Percentiles rank a stretch among this genome's conserved stretches.
Conservation (phyloP, 331 rosid species). For the Pyrus hybrid region DNA sequence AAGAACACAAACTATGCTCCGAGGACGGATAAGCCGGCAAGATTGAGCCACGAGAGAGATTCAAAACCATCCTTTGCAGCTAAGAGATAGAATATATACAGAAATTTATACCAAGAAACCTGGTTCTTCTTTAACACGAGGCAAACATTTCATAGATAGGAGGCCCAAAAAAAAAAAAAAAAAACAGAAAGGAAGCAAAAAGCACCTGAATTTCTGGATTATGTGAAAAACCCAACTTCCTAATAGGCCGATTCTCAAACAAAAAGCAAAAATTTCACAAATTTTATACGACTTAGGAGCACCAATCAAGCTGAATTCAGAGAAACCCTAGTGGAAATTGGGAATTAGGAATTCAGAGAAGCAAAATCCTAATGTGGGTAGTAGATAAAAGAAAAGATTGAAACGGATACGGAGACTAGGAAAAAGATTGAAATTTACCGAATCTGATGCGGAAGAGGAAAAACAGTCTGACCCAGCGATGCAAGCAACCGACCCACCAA, state of each 20-base stretch:
- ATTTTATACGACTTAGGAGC: too few species aligned
- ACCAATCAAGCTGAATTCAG: neutral
- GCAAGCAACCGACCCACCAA: neutral
- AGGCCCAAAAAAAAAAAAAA: conserved; percentile 33
- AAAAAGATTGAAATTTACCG: neutral
- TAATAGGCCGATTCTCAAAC: neutral
- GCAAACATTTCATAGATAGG: conserved; percentile 45
- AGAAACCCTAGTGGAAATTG: neutral
- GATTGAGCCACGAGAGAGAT: conserved; percentile 23
- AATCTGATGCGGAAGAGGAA: neutral
- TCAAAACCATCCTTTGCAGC: conserved; percentile 29
- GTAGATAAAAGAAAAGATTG: neutral
- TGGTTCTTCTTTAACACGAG: conserved; percentile 17
- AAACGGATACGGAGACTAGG: neutral
- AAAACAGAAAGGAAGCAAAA: conserved; percentile 25
- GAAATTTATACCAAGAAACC: conserved; percentile 6
- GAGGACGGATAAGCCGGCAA: conserved; percentile 9
- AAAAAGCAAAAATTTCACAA: neutral
- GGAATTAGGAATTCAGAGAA: neutral
- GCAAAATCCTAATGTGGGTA: neutral
- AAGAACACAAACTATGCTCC: conserved; percentile 23
- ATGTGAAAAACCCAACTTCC: conserved; percentile 2
- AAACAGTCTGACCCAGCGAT: neutral
- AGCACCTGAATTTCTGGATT: conserved; percentile 51
- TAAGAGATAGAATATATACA: neutral